phyloP scores from a whole-genome alignment of 176 grass and related monocot genomes.

The Otatea glauca region DNA sequence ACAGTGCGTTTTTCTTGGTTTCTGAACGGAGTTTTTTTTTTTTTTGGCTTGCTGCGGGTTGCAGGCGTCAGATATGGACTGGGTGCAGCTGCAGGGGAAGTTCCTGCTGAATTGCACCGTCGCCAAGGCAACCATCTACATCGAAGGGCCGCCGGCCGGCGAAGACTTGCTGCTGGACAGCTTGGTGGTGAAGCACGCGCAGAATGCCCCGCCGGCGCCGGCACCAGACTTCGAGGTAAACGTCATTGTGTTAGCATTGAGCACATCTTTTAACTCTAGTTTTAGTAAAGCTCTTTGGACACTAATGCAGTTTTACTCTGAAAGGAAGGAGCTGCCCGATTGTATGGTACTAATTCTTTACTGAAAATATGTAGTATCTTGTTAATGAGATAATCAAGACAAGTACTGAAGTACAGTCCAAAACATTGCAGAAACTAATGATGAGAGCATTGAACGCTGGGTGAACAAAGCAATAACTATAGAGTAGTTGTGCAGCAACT shows the following conservation, averaged over 20 bases:
- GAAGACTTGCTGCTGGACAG: constrained; percentile 77
- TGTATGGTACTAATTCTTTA: neutral
- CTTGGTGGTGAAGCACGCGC: constrained; percentile 70
- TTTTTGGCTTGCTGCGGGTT: constrained; percentile 29
- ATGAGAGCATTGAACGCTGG: neutral
- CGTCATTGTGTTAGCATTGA: neutral
- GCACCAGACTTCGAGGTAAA: constrained; percentile 71
- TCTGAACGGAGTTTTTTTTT: too few relatives aligned
- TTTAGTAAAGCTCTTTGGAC: neutral
- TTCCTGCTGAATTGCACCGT: constrained; percentile 69
- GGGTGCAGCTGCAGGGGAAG: constrained; percentile 80
- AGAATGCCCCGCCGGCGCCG: constrained; percentile 62
- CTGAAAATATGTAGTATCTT: neutral
- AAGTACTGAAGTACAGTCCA: neutral
- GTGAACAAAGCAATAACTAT: neutral
- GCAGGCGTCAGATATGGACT: constrained; percentile 75
- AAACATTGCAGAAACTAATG: neutral
- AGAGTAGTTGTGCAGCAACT: neutral
- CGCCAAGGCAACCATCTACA: constrained; percentile 72
- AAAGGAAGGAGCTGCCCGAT: neutral
- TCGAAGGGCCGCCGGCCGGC: constrained; percentile 71
- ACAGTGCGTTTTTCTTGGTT: too few relatives aligned
- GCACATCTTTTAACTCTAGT: neutral
- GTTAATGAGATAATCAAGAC: neutral
- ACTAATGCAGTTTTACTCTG: neutral